These are phyloP conservation scores for Moesziomyces aphidis DNA, from an alignment of 1,284 basidiomycete species.

Conservation along the genomic window DNA sequence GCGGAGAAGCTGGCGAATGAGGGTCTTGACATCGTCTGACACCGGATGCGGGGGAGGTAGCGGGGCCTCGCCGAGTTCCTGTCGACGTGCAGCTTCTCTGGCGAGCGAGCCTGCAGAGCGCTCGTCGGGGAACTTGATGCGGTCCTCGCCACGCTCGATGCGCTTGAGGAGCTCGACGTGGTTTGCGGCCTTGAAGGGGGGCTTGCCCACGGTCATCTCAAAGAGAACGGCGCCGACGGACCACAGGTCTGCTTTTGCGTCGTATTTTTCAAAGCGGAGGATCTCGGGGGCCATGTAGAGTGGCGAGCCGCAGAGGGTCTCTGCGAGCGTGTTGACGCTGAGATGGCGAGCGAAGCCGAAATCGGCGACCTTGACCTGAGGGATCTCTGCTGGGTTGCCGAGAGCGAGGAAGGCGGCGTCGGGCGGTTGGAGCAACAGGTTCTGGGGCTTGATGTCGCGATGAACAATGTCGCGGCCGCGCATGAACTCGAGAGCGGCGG, in stretches of 20 bases:
- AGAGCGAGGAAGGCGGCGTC: constrained; percentile 80
- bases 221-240: constrained; percentile 96
- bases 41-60: constrained; percentile 71
- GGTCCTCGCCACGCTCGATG: constrained; percentile 83
- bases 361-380: constrained; percentile 75
- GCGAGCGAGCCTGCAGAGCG: constrained; percentile 57
- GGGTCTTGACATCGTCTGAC: constrained; percentile 84
- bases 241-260: constrained; percentile 97
- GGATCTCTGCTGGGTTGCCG: constrained; percentile 83
- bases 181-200: constrained; percentile 94
- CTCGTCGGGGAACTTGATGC: constrained; percentile 83
- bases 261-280: constrained; percentile 95
- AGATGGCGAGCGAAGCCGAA: constrained; percentile 96
- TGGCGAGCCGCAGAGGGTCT: constrained; percentile 96
- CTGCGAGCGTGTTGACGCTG: constrained; percentile 91
- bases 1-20: constrained; percentile 85
- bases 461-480: constrained; percentile 91
- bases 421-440: constrained; percentile 87
- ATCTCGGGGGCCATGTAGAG: constrained; percentile 99
- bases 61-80: constrained; percentile 56
- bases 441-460: constrained; percentile 97
- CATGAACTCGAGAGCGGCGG: constrained; percentile 91
- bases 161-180: constrained; percentile 94
- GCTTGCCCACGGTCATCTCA: constrained; percentile 92
- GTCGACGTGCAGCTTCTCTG: constrained; percentile 54